These are phyloP conservation scores for Fusarium transvaalense DNA, from an alignment of 2,329 filamentous ascomycete species.

Conservation along the genomic window DNA sequence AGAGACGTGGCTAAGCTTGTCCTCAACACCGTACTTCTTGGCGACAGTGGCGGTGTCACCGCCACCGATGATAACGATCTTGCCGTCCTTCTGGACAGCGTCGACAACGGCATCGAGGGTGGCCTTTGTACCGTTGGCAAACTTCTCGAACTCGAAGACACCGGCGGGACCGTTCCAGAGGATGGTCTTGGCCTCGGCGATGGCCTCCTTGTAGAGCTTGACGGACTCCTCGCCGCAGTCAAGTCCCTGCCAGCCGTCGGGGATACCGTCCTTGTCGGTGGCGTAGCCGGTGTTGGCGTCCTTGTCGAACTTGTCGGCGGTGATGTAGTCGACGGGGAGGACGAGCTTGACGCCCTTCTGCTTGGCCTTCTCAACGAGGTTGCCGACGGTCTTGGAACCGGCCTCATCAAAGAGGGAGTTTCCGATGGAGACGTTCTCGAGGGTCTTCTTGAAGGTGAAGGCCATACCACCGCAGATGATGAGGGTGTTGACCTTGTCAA, in stretches of 20 bases:
- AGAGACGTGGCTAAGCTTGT: slow-evolving; percentile 97
- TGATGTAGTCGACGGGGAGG: slow-evolving; percentile 94
- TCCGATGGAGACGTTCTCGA: slow-evolving; percentile 90
- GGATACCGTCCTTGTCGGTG: slow-evolving; percentile 89
- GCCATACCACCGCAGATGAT: slow-evolving; percentile 98
- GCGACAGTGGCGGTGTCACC: slow-evolving; percentile 98
- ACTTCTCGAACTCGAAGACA: slow-evolving; percentile 97
- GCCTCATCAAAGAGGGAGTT: slow-evolving; percentile 93
- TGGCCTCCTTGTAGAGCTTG: slow-evolving; percentile 88
- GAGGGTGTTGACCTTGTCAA: slow-evolving; percentile 97
- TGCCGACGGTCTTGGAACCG: slow-evolving; percentile 88
- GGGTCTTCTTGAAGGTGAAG: slow-evolving; percentile 99
- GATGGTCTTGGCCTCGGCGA: slow-evolving; percentile 91
- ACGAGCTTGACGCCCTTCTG: slow-evolving; percentile 95
- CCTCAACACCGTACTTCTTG: slow-evolving; percentile 95
- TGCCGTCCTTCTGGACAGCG: slow-evolving; percentile 79
- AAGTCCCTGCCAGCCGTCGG: slow-evolving; percentile 97
- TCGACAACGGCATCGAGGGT: slow-evolving; percentile 90
- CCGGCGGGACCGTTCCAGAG: slow-evolving; percentile 98
- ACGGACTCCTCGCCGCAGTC: slow-evolving; percentile 93
- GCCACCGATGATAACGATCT: slow-evolving; percentile 98
- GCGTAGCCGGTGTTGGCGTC: slow-evolving; percentile 85
- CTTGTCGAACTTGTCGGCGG: slow-evolving; percentile 91
- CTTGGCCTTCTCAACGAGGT: slow-evolving; percentile 95
- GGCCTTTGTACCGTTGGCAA: slow-evolving; percentile 90